phyloP scores from a whole-genome alignment of 257 asterid genomes.

The Cruciata laevipes region DNA sequence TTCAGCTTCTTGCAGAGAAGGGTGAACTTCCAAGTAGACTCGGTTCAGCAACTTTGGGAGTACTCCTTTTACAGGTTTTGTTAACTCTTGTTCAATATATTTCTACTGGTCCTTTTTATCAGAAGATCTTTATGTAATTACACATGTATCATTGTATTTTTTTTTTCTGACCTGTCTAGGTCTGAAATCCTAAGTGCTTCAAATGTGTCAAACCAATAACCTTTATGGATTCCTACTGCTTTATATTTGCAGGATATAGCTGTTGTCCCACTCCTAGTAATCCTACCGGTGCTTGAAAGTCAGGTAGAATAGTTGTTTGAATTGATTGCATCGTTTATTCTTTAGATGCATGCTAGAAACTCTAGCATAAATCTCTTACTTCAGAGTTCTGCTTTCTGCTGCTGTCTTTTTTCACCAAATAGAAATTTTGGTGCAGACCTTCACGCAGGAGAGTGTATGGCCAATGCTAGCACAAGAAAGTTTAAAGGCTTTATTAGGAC shows the following conservation, averaged over 20 bases:
- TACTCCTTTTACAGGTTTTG: constrained; percentile 85
- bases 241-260: constrained; percentile 88
- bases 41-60: constrained; percentile 96
- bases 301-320: constrained; percentile 49
- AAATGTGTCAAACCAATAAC: constrained; percentile 27
- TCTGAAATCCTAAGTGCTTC: constrained; percentile 16
- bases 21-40: constrained; percentile 98
- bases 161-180: too few species aligned
- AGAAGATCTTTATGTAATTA: constrained; percentile 12
- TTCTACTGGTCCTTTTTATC: constrained; percentile 5
- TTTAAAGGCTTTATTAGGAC: constrained; percentile 81
- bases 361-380: not conserved
- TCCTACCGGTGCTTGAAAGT: constrained; percentile 93
- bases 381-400: not conserved
- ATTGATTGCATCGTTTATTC: not conserved
- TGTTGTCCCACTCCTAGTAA: constrained; percentile 95
- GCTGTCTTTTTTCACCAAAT: constrained; percentile 1
- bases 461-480: constrained; percentile 91
- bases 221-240: constrained; percentile 30
- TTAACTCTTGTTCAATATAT: constrained; percentile 11
- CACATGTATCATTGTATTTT: constrained; percentile 8
- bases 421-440: constrained; percentile 44
- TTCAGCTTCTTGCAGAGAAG: constrained; percentile 96
- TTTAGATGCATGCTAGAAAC: not conserved
- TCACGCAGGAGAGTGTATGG: constrained; percentile 73